These are phyloP conservation scores for Tetrahymena malaccensis DNA, from an alignment of 73 alveolate species.

Conservation along the genomic window DNA sequence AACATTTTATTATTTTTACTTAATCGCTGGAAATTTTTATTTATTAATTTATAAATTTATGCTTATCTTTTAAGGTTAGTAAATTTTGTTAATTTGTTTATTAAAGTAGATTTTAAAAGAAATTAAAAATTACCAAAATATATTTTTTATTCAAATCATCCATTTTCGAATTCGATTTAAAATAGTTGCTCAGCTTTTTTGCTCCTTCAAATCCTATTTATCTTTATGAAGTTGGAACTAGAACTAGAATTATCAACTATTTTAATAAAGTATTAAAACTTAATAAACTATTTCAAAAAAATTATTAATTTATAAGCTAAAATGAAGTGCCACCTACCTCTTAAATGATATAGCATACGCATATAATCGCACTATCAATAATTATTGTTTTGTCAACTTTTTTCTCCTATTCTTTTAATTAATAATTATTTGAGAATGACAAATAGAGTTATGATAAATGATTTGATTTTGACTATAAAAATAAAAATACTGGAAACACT, in stretches of 20 bases:
- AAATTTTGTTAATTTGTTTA: background rate
- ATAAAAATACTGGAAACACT: background rate
- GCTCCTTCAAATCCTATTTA: background rate
- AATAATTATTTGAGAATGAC: background rate
- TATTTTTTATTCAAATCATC: background rate
- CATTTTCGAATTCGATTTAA: background rate
- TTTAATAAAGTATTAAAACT: background rate
- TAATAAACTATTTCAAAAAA: background rate
- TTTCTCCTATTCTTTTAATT: background rate
- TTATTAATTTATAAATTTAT: too few relatives aligned
- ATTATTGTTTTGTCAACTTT: background rate
- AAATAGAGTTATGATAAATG: too few relatives aligned
- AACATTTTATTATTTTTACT: background rate
- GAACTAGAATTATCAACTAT: background rate
- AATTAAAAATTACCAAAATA: background rate
- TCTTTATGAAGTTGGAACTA: background rate
- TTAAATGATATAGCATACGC: background rate
- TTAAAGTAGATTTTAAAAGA: background rate
- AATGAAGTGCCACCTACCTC: background rate
- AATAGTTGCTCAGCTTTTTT: background rate
- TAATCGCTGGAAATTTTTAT: too few relatives aligned
- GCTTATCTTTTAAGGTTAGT: background rate
- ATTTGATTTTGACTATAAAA: too few relatives aligned
- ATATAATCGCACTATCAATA: background rate
- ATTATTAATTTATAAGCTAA: background rate